These are phyloP conservation scores for Gentiana macrophylla DNA, from an alignment of 257 asterid genomes.

Conservation along the genomic window DNA sequence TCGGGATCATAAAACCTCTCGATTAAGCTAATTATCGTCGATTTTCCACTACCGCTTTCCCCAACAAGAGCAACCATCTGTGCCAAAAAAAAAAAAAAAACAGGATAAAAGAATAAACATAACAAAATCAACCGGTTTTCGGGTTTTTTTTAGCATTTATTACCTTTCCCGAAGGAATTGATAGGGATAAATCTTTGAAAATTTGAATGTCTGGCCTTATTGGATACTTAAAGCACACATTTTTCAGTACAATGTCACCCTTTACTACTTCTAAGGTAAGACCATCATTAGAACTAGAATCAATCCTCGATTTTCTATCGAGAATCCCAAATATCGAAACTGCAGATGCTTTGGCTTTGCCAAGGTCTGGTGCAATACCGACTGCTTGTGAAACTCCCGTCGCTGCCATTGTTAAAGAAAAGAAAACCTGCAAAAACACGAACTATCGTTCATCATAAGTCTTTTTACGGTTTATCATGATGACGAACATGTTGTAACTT, in stretches of 20 bases:
- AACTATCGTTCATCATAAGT: too few relatives aligned
- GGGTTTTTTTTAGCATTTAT: not conserved
- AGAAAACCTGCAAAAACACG: slow-evolving; percentile 46
- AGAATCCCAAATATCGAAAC: slow-evolving; percentile 64
- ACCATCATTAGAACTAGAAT: slow-evolving; percentile 54
- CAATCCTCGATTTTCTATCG: slow-evolving; percentile 53
- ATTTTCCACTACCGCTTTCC: slow-evolving; percentile 77
- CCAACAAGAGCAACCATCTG: slow-evolving; percentile 81
- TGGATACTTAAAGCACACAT: slow-evolving; percentile 58
- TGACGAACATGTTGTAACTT: not conserved
- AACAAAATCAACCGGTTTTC: not conserved
- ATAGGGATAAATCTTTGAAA: slow-evolving; percentile 50
- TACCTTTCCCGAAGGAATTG: slow-evolving; percentile 76
- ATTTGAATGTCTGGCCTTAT: slow-evolving; percentile 58
- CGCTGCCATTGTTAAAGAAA: slow-evolving; percentile 66
- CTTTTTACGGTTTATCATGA: not conserved
- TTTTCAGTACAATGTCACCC: slow-evolving; percentile 55
- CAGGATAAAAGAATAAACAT: not conserved
- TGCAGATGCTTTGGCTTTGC: slow-evolving; percentile 48
- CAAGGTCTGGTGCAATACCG: slow-evolving; percentile 53
- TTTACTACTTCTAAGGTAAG: slow-evolving; percentile 25
- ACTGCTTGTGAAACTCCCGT: slow-evolving; percentile 57
- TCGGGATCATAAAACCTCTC: slow-evolving; percentile 69
- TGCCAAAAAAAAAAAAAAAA: not conserved
- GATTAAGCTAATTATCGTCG: slow-evolving; percentile 55